A percentile compares a stretch with the other conserved stretches of the same genome.
Evolutionary conservation across 1,284 basidiomycete genomes (phyloP).

Genomic region (Malassezia globosa): DNA sequence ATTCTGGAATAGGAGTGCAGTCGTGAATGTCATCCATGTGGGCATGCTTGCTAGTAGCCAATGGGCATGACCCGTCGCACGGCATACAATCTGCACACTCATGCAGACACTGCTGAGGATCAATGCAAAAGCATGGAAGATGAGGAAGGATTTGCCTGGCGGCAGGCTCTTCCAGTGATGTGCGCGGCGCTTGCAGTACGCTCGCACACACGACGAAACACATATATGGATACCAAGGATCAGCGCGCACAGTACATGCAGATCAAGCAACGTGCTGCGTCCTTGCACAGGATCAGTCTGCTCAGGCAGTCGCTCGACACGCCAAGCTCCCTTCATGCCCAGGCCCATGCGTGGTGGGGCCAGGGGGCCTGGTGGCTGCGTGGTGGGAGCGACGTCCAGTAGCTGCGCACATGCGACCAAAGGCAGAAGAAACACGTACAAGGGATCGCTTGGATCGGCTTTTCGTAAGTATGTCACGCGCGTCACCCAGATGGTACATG

Average conservation of each 20-base stretch:
- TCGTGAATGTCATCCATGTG: conserved; percentile 58
- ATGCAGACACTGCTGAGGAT: conserved; percentile 37
- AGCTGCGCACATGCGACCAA: not conserved
- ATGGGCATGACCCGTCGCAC: conserved; percentile 26
- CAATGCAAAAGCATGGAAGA: conserved; percentile 44
- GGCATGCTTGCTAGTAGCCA: conserved; percentile 34
- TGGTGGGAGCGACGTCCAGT: not conserved
- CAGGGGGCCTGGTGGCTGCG: not conserved
- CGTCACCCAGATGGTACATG: conserved; percentile 13
- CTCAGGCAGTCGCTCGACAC: not conserved
- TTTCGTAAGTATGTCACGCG: conserved; percentile 11
- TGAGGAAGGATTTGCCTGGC: not conserved
- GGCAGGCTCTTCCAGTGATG: conserved; percentile 1
- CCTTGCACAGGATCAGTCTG: not conserved
- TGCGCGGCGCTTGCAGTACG: conserved; percentile 2
- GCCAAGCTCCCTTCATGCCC: conserved; percentile 4
- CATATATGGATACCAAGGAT: conserved; percentile 10
- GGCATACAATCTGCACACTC: conserved; percentile 29
- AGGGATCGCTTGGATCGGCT: conserved; percentile 4
- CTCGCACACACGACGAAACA: conserved; percentile 4
- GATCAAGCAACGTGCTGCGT: conserved; percentile 4
- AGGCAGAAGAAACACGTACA: conserved; percentile 12
- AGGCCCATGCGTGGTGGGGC: conserved; percentile 2
- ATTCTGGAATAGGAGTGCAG: conserved; percentile 65
- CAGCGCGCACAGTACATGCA: conserved; percentile 1